A percentile compares a stretch with the other conserved stretches of the same genome.
phyloP scores from a whole-genome alignment of 2,329 filamentous ascomycete genomes.

The Hymenoscyphus infarciens region DNA sequence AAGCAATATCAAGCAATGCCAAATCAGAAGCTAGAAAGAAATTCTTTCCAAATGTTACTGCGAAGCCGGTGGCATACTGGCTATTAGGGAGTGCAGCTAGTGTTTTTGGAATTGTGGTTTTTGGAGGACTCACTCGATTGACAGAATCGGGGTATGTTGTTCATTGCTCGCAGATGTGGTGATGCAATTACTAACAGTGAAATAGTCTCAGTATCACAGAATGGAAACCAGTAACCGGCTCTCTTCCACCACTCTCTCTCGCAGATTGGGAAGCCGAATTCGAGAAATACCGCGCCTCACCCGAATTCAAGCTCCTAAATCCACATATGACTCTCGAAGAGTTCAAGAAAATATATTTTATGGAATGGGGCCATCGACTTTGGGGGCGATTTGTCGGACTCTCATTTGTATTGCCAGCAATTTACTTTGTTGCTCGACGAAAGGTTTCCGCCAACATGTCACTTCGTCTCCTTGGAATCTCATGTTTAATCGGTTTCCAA shows the following conservation, averaged over 20 bases:
- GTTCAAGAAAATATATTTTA: conserved; percentile 98
- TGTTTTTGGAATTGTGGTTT: conserved; percentile 95
- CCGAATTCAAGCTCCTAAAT: conserved; percentile 90
- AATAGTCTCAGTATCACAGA: conserved; percentile 91
- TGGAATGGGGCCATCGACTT: conserved; percentile 96
- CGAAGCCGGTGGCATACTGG: conserved; percentile 85
- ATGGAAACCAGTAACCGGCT: conserved; percentile 95
- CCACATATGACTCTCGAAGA: conserved; percentile 88
- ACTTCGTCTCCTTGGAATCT: conserved; percentile 74
- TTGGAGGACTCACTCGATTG: conserved; percentile 86
- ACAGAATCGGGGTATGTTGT: conserved; percentile 86
- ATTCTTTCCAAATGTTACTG: conserved; percentile 51
- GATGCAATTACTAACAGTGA: conserved; percentile 3
- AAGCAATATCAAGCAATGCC: conserved; percentile 24
- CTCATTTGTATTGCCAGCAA: conserved; percentile 80
- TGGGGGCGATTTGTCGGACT: conserved; percentile 92
- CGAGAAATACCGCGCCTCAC: conserved; percentile 83
- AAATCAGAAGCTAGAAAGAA: conserved; percentile 13
- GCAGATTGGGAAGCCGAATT: conserved; percentile 92
- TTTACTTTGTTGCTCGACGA: conserved; percentile 81
- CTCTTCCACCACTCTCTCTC: conserved; percentile 73
- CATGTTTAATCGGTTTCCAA: conserved; percentile 87
- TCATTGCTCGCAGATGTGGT: background rate
- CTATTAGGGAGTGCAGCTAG: conserved; percentile 85
- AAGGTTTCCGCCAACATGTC: conserved; percentile 78